A percentile compares a stretch with the other conserved stretches of the same genome.
Conservation (phyloP, 1,139 yeast genomes). For the Meyerozyma sp. region DNA sequence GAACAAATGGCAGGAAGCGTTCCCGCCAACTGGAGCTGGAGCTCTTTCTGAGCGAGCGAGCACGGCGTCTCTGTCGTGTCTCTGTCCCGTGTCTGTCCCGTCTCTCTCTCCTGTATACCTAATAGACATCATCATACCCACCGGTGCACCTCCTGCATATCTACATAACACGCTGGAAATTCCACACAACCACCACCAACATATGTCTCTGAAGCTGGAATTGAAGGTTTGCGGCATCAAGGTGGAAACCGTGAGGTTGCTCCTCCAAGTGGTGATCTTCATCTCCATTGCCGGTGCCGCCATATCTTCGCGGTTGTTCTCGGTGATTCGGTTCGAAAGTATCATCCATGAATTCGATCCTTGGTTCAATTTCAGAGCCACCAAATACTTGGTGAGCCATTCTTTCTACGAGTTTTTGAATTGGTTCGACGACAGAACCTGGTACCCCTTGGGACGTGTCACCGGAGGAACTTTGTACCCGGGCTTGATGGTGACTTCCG, state of each 20-base stretch:
- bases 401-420: slow-evolving; percentile 88
- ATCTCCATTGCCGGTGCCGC: slow-evolving; percentile 84
- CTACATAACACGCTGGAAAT: slow-evolving; percentile 1
- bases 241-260: slow-evolving; percentile 37
- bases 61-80: too few relatives aligned
- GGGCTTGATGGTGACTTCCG: slow-evolving; percentile 96
- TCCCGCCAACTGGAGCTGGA: slow-evolving; percentile 81
- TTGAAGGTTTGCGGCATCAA: slow-evolving; percentile 30
- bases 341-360: slow-evolving; percentile 99
- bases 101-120: background rate
- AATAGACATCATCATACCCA: background rate
- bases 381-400: slow-evolving; percentile 79
- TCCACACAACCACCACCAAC: background rate
- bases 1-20: slow-evolving; percentile 47
- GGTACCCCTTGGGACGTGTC: slow-evolving; percentile 99
- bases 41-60: slow-evolving; percentile 60
- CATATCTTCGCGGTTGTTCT: slow-evolving; percentile 74
- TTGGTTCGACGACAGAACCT: slow-evolving; percentile 98
- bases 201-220: background rate
- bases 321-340: slow-evolving; percentile 84
- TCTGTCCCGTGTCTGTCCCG: too few relatives aligned
- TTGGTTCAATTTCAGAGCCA: slow-evolving; percentile 96
- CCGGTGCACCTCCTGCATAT: slow-evolving; percentile 1
- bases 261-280: slow-evolving; percentile 61
- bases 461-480: slow-evolving; percentile 99